These are phyloP conservation scores for Hypomontagnella submonticulosa DNA, from an alignment of 495 filamentous ascomycete species.

Conservation along the genomic window DNA sequence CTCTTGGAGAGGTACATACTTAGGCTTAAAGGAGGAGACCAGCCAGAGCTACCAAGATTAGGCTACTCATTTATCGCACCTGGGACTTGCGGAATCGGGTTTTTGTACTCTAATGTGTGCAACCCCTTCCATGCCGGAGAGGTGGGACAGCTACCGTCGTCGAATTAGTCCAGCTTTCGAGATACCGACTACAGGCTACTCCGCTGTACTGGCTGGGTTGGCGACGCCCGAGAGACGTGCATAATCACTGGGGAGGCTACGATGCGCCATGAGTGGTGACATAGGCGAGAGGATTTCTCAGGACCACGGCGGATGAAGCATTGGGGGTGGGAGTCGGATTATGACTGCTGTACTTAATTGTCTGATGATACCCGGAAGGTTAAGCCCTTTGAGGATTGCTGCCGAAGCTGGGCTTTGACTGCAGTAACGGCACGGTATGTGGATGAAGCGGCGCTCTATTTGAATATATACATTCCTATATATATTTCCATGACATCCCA, in stretches of 20 bases:
- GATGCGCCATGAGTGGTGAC: neutral
- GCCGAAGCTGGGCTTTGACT: constrained; percentile 29
- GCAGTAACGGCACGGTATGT: constrained; percentile 9
- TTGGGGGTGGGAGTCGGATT: neutral
- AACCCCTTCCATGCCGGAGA: neutral
- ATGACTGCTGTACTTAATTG: constrained; percentile 25
- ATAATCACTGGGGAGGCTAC: neutral
- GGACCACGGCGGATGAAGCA: neutral
- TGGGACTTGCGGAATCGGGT: neutral
- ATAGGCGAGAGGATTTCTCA: neutral
- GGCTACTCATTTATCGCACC: neutral
- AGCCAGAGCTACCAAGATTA: neutral
- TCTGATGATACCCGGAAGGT: constrained; percentile 12
- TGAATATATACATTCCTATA: constrained; percentile 16
- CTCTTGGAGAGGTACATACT: neutral
- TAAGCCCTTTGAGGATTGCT: constrained; percentile 5
- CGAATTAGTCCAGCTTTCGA: neutral
- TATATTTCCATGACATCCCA: neutral
- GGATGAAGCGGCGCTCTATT: constrained; percentile 5
- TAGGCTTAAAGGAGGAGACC: neutral
- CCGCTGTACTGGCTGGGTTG: too few species aligned
- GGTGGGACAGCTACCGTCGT: neutral
- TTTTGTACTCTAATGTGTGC: neutral
- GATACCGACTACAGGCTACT: neutral
- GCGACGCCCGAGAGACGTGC: too few species aligned